Evolutionary conservation across 129 eudicot species (phyloP).

Genomic region (Arctium minus): DNA sequence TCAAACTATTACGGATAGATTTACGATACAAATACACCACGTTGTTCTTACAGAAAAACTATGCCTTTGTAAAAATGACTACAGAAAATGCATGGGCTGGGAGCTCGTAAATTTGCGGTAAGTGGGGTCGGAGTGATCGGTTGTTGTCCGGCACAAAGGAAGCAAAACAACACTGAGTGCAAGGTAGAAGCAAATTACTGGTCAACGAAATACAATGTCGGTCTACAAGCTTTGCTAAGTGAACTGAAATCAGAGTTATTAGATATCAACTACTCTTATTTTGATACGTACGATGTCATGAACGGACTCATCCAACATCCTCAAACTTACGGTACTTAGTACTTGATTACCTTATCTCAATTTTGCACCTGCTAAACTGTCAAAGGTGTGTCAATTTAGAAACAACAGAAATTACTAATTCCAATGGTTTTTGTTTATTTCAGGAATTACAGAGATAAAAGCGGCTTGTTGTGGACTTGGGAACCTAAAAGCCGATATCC

Average conservation of each 20-base stretch:
- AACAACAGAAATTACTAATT: neutral
- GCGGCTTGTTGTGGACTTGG: slow-evolving; percentile 88
- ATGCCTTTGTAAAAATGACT: neutral
- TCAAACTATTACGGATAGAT: neutral
- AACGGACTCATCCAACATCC: slow-evolving; percentile 55
- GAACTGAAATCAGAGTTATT: slow-evolving; percentile 37
- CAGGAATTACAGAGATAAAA: slow-evolving; percentile 72
- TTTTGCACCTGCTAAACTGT: neutral
- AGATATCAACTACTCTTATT: slow-evolving; percentile 54
- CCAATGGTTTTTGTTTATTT: neutral
- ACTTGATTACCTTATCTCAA: neutral
- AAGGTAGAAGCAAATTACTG: slow-evolving; percentile 46
- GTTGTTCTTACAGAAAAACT: neutral
- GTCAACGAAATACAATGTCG: slow-evolving; percentile 61
- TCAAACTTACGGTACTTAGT: slow-evolving; percentile 52
- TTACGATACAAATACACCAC: neutral
- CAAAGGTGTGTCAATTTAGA: too few species aligned
- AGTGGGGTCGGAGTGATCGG: slow-evolving; percentile 67
- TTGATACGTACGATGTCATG: slow-evolving; percentile 54
- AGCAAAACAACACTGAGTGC: slow-evolving; percentile 43
- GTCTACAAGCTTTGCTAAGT: slow-evolving; percentile 33
- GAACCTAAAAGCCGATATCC: slow-evolving; percentile 54
- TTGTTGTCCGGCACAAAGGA: slow-evolving; percentile 77
- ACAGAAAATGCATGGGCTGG: slow-evolving; percentile 49
- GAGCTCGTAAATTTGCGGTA: slow-evolving; percentile 64